Evolutionary conservation across 2,329 filamentous ascomycete species (phyloP).

Genomic region (Epichloe hybrida): DNA sequence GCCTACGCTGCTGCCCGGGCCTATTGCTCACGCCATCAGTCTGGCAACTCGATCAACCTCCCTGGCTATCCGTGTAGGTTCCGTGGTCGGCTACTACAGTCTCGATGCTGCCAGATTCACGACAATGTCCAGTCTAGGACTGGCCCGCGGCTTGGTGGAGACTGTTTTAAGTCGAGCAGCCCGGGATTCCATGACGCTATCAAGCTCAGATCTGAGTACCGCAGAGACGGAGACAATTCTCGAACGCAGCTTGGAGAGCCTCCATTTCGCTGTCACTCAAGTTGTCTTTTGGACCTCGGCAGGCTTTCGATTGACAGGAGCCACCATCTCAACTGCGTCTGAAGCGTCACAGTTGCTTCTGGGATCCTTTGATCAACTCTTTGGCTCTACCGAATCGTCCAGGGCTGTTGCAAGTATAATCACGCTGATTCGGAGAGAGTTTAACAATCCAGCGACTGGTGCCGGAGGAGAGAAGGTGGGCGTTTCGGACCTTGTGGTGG

Average conservation of each 20-base stretch:
- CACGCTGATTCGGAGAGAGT: slow-evolving; percentile 48
- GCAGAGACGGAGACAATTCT: slow-evolving; percentile 43
- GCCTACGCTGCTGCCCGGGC: slow-evolving; percentile 40
- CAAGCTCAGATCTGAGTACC: slow-evolving; percentile 32
- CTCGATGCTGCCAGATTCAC: slow-evolving; percentile 41
- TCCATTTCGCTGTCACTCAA: slow-evolving; percentile 44
- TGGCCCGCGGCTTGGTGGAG: slow-evolving; percentile 41
- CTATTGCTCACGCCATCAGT: slow-evolving; percentile 46
- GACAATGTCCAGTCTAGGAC: slow-evolving; percentile 42
- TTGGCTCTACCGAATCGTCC: slow-evolving; percentile 57
- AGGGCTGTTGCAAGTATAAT: slow-evolving; percentile 54
- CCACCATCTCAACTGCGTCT: slow-evolving; percentile 39
- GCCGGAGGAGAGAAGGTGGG: slow-evolving; percentile 45
- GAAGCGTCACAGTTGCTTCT: slow-evolving; percentile 45
- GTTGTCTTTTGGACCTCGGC: slow-evolving; percentile 49
- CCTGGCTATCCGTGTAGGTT: slow-evolving; percentile 40
- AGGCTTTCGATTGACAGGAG: slow-evolving; percentile 44
- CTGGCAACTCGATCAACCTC: slow-evolving; percentile 47
- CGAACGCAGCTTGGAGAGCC: slow-evolving; percentile 39
- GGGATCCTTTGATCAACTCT: slow-evolving; percentile 47
- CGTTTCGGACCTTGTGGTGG: slow-evolving; percentile 46
- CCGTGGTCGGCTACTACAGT: slow-evolving; percentile 36
- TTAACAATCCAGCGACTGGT: slow-evolving; percentile 48
- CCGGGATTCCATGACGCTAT: slow-evolving; percentile 31
- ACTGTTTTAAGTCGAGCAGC: slow-evolving; percentile 39